Percentiles rank a stretch among this genome's conserved stretches.
Conservation (phyloP, 116 monocot genomes). For the Phalaenopsis hybrid region DNA sequence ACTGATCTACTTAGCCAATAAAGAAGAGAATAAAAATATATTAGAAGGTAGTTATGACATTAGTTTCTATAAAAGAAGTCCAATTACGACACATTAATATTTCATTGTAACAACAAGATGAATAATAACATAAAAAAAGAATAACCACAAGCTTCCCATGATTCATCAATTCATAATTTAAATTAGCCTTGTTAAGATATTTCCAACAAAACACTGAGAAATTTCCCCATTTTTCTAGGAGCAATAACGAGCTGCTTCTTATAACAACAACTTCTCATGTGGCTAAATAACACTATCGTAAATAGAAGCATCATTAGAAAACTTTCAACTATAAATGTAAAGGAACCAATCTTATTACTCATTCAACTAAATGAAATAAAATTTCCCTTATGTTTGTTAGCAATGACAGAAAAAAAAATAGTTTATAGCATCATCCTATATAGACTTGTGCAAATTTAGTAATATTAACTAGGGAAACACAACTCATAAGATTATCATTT, state of each 20-base stretch:
- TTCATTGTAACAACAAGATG: background rate
- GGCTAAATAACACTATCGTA: background rate
- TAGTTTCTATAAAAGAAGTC: background rate
- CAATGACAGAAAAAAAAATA: no score
- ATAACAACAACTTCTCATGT: background rate
- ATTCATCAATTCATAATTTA: background rate
- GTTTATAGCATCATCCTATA: no score
- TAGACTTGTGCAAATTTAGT: no score
- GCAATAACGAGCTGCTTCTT: background rate
- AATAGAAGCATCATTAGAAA: background rate
- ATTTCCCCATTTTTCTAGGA: background rate
- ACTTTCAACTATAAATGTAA: background rate
- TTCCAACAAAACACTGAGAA: background rate
- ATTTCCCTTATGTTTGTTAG: background rate
- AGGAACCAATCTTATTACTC: background rate
- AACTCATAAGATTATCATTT: no score
- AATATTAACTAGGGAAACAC: no score
- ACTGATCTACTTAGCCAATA: slow-evolving; percentile 25
- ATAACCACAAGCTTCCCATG: background rate
- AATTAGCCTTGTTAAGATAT: background rate
- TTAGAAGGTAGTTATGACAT: background rate
- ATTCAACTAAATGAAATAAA: background rate
- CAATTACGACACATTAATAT: background rate
- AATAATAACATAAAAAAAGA: background rate
- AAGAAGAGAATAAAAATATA: background rate